A percentile compares a stretch with the other conserved stretches of the same genome.
These are phyloP conservation scores for Capsicum baccatum DNA, from an alignment of 257 asterid genomes.

Conservation along the genomic window DNA sequence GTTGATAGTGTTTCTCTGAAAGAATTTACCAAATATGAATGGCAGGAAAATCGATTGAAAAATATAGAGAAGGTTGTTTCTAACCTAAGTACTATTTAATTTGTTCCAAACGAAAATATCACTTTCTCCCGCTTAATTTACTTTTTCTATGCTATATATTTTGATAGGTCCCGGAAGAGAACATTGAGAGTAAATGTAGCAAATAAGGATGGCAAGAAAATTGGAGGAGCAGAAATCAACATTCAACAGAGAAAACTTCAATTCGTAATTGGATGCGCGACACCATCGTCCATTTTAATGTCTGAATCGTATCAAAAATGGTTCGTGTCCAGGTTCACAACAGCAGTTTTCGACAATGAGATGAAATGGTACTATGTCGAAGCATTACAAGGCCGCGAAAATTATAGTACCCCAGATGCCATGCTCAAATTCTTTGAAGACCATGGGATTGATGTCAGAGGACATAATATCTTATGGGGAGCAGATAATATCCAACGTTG, in stretches of 20 bases:
- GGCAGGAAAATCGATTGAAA: constrained; percentile 47
- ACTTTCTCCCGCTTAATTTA: not conserved
- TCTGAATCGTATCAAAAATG: constrained; percentile 51
- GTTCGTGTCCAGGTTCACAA: constrained; percentile 54
- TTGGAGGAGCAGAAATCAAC: constrained; percentile 45
- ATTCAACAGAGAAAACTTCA: constrained; percentile 46
- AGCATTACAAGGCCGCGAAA: constrained; percentile 35
- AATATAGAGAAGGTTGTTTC: constrained; percentile 40
- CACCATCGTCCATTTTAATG: constrained; percentile 41
- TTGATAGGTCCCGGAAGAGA: constrained; percentile 26
- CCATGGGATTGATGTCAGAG: constrained; percentile 46
- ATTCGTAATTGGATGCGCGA: constrained; percentile 51
- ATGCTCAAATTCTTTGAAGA: constrained; percentile 50
- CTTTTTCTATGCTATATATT: not conserved
- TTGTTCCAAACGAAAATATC: not conserved
- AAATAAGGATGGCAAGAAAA: constrained; percentile 37
- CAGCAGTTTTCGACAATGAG: constrained; percentile 56
- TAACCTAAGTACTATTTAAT: not conserved
- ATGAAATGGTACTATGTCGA: constrained; percentile 67
- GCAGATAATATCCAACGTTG: constrained; percentile 38
- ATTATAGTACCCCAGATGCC: constrained; percentile 57
- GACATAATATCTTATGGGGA: constrained; percentile 63
- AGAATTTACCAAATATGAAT: constrained; percentile 45
- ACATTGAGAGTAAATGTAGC: constrained; percentile 24
- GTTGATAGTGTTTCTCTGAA: constrained; percentile 57